A percentile compares a stretch with the other conserved stretches of the same genome.
phyloP scores from a whole-genome alignment of 345 rosid species.

The Microcos paniculata region DNA sequence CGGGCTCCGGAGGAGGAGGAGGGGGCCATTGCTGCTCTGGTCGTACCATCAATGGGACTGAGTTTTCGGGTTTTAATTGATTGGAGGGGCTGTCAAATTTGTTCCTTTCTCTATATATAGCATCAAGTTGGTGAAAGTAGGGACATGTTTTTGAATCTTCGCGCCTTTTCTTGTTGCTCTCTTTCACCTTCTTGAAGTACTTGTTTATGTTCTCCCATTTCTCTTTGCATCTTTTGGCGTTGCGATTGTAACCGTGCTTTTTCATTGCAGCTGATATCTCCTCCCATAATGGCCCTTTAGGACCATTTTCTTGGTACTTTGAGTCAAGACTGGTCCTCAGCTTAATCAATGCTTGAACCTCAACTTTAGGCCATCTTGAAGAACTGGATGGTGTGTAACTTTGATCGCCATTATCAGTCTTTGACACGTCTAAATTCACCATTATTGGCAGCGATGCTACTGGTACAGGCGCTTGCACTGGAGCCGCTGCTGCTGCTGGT shows the following conservation, averaged over 20 bases:
- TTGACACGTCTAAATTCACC: constrained; percentile 11
- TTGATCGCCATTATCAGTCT: constrained; percentile 31
- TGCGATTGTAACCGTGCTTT: constrained; percentile 62
- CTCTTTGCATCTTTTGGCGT: constrained; percentile 75
- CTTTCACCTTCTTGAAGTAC: constrained; percentile 80
- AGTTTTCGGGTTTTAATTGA: constrained; percentile 42
- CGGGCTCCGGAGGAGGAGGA: not conserved
- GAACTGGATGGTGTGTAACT: constrained; percentile 29
- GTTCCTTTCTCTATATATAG: constrained; percentile 54
- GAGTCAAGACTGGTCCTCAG: constrained; percentile 42
- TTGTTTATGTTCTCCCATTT: constrained; percentile 88
- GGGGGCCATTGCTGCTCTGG: constrained; percentile 89
- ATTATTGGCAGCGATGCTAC: not conserved
- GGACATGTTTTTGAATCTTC: constrained; percentile 83
- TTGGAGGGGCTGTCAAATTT: constrained; percentile 23
- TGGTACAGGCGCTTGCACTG: constrained; percentile 3
- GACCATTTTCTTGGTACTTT: constrained; percentile 52
- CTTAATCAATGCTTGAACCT: constrained; percentile 47
- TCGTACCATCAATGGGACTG: constrained; percentile 57
- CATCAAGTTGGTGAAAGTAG: constrained; percentile 70
- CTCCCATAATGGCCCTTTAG: constrained; percentile 79
- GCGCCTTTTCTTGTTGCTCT: constrained; percentile 70
- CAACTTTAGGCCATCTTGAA: constrained; percentile 57
- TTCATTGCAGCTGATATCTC: constrained; percentile 66
- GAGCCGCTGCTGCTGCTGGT: constrained; percentile 4